Base-by-base conservation (phyloP, 345 rosid species). In the Hypericum androsaemum region DNA sequence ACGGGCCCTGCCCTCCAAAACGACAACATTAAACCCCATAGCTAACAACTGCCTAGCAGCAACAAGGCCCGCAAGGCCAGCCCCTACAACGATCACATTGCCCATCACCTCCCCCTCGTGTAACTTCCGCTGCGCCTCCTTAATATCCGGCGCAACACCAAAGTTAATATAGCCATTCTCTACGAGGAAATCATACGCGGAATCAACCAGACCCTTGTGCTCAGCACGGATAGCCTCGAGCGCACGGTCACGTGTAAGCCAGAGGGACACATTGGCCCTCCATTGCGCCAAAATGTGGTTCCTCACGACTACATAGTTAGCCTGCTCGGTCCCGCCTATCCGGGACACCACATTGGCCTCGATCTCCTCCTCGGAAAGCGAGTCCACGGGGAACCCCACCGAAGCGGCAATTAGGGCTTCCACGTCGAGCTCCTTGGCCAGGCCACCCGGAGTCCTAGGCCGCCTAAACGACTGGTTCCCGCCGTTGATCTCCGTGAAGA, bases 321-420 rank as follows among this genome's bases (percentile, higher is more conserved):
- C 60, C 43, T 88, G 98, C 50, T 92, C 94, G 5, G 70, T 69
- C 3, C 97, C 89, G 12, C 97, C 95, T 3, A 85, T 77, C 13
- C 56, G 72, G 0, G 73, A 62, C 41, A 88, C 94, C 5, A 83
- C 98, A 53, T 83, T 81, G 1, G 94, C 95, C 74, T 92, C 95
- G 8, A 88, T 92, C 72, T 92, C 97, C 65, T 92, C 98, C 66
- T 92, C 97, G 2, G 88, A 88, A 3, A 92, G 81, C 1, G 95
- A 92, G 60, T 83, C 86, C 6, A 81, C 88, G 5, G 97, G 96
- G 52, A 92, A 92, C 9, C 98, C 97, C 0, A 88, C 90, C 0
- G 97, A 92, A 64, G 77, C 79, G 2, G 97, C 95, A 12, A 79
- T 83, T 37, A 83, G 55, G 14, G 95, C 94, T 68, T 88, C 97